These are phyloP conservation scores for Pythium aquatile DNA, from an alignment of 352 stramenopile species.

Conservation along the genomic window DNA sequence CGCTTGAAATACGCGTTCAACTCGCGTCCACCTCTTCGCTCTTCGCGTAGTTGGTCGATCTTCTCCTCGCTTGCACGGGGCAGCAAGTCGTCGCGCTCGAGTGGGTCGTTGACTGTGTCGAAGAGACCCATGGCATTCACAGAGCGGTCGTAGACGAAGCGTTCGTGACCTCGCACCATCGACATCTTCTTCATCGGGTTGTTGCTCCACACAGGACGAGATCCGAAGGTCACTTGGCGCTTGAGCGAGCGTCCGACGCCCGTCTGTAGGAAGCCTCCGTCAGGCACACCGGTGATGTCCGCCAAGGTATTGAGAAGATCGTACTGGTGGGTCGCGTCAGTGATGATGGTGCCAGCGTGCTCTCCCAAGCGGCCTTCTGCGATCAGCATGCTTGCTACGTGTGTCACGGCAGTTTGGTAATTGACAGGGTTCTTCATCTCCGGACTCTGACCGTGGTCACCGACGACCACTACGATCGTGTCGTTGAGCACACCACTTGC, in stretches of 20 bases:
- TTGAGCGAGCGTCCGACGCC: constrained; percentile 38
- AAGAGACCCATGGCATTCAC: constrained; percentile 38
- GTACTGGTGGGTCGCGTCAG: constrained; percentile 24
- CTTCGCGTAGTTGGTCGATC: constrained; percentile 13
- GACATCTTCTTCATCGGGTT: constrained; percentile 49
- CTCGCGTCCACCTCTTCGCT: constrained; percentile 30
- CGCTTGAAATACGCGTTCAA: constrained; percentile 53
- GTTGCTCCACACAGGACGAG: constrained; percentile 51
- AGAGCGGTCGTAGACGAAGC: constrained; percentile 44
- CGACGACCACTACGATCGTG: constrained; percentile 54
- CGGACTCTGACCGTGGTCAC: constrained; percentile 46
- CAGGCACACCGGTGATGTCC: constrained; percentile 25
- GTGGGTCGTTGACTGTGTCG: constrained; percentile 39
- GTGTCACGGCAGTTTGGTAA: constrained; percentile 30
- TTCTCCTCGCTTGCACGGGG: constrained; percentile 22
- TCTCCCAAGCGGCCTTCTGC: constrained; percentile 22
- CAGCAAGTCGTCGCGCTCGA: constrained; percentile 37
- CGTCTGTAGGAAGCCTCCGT: constrained; percentile 23
- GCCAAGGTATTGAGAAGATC: constrained; percentile 28
- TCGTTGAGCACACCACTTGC: constrained; percentile 42
- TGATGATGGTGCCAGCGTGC: constrained; percentile 12
- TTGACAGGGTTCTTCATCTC: constrained; percentile 29
- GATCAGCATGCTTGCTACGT: constrained; percentile 26
- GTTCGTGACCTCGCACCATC: constrained; percentile 34
- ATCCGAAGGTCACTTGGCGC: constrained; percentile 32